Evolutionary conservation across 163 green algal genomes (phyloP), one percentile per base, ranked within the genome.

Genomic region (Chloroidium sp.): DNA sequence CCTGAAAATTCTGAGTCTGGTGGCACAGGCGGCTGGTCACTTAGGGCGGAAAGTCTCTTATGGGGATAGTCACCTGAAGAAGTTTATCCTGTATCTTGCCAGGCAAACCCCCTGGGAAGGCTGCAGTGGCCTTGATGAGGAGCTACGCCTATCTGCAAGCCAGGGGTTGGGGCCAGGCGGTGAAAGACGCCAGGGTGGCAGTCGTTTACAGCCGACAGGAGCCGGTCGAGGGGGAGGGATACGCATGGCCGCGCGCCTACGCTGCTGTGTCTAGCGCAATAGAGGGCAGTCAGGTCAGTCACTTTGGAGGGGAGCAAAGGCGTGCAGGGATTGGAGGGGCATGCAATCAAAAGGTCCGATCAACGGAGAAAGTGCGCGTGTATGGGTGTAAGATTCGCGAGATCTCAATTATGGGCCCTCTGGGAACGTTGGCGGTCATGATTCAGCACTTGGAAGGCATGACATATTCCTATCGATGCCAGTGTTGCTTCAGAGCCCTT

Each of bases 131-230:
- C 2, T 79, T 86, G 59, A 62, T 89, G 62, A 75, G 86, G n/a
- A 80, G 58, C 1, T 69, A 78, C 4, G 85, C 82, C 61, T 90
- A 90, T 74, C 74, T 86, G 69, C 2, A 74, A 2, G 78, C 78
- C 14, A 76, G 77, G 61, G 61, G 82, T 13, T 8, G 64, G 1
- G 76, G 62, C n/a, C 85, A 89, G 78, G 83, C 80, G n/a, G n/a
- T 84, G 69, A 81, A 81, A 74, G 88, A 92, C 78, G 80, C 80
- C 0, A 76, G 75, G 59, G 60, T 86, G 6, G 87, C 85, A 0
- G 61, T 88, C 10, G 79, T 79, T 8, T 89, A 89, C 69, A 84
- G 82, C 2, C 86, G 85, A 0, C 75, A 83, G 78, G 36, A 78
- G 0, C 64, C 75, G 6, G 78, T 68, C 3, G 2, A 3, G 8